phyloP scores from a whole-genome alignment of 2,329 filamentous ascomycete genomes.

The Tolypocladium paradoxum region DNA sequence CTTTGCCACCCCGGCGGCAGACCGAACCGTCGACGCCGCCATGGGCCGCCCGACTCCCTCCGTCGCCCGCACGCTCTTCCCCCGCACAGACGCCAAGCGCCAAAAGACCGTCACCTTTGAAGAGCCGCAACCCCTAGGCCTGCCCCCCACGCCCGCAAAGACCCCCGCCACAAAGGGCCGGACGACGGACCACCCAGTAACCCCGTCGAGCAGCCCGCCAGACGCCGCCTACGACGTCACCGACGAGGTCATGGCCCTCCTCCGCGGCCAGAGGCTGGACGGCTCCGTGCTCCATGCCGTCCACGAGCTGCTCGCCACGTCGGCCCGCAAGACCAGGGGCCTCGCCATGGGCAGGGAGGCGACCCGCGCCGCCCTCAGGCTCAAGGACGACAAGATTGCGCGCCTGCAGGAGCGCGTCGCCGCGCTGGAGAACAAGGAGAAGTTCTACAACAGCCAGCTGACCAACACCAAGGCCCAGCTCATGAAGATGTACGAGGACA shows the following conservation, averaged over 20 bases:
- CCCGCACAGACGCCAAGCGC: conserved; percentile 16
- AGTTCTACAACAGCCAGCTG: conserved; percentile 19
- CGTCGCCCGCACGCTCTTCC: conserved; percentile 25
- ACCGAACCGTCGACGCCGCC: conserved; percentile 10
- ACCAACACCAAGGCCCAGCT: conserved; percentile 26
- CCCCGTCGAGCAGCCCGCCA: conserved; percentile 7
- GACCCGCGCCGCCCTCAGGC: conserved; percentile 48
- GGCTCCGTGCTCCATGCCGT: conserved; percentile 26
- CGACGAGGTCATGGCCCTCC: conserved; percentile 37
- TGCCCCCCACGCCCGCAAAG: conserved; percentile 6
- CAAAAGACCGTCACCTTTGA: conserved; percentile 22
- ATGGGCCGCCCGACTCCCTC: conserved; percentile 21
- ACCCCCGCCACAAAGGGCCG: conserved; percentile 3
- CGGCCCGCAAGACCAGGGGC: conserved; percentile 49
- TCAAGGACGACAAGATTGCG: conserved; percentile 41
- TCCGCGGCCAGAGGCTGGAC: conserved; percentile 32
- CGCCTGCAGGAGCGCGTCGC: conserved; percentile 24
- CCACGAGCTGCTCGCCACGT: conserved; percentile 35
- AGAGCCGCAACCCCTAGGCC: conserved; percentile 3
- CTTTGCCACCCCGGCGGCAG: conserved; percentile 16
- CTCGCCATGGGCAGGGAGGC: conserved; percentile 56
- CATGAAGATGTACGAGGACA: conserved; percentile 25
- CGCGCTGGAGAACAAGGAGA: conserved; percentile 27
- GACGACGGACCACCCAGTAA: background rate
- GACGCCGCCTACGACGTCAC: conserved; percentile 24